Evolutionary conservation across 2,329 filamentous ascomycete genomes (phyloP), one percentile per base, ranked within the genome.

Genomic region (Monosporascus ibericus): DNA sequence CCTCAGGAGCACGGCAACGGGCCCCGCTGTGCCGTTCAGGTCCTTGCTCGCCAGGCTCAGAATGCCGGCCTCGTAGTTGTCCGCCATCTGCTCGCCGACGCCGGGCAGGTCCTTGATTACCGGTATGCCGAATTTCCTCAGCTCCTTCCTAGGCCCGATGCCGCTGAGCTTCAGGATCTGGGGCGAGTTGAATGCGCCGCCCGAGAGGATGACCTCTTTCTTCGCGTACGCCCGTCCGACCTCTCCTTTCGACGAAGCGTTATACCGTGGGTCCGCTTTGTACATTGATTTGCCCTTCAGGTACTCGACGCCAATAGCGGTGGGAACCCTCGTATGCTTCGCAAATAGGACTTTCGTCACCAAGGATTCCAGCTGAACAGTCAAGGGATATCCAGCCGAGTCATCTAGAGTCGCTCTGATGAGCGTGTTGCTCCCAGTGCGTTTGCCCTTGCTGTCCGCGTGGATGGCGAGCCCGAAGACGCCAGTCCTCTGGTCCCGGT

Each of bases 81-180:
- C 77, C 53, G 70, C 69, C 55, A 81, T 67, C 50, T 76, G 75
- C 57, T 78, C 68, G 5, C 78, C 79, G 1, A 81, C 79, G 1
- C 77, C 77, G 0, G 72, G 72, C 1, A 76, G 69, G 40, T 77
- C 70, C 4, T 69, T 68, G 2, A 81, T 53, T 1, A 77, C 58
- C 0, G 69, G 61, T 37, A 81, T 81, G 17, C 71, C 62, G 49
- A 75, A 69, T n/a, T 66, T 61, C 5, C 69, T 49, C 2, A 82
- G 68, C 20, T 75, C 70, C 0, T 65, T 62, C 1, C 64, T 65
- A 1, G 74, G 70, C 0, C 77, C 77, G 25, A 81, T 68, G 8
- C 78, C 78, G 47, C 74, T 77, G 0, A 79, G 68, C 63, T 77
- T 75, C 3, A 81, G 71, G 5, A 81, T 68, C 54, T 79, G 75